Percentiles rank a stretch among this genome's conserved stretches.
Evolutionary conservation across 2,329 filamentous ascomycete genomes (phyloP).

Genomic region (Fusarium kyushuense): DNA sequence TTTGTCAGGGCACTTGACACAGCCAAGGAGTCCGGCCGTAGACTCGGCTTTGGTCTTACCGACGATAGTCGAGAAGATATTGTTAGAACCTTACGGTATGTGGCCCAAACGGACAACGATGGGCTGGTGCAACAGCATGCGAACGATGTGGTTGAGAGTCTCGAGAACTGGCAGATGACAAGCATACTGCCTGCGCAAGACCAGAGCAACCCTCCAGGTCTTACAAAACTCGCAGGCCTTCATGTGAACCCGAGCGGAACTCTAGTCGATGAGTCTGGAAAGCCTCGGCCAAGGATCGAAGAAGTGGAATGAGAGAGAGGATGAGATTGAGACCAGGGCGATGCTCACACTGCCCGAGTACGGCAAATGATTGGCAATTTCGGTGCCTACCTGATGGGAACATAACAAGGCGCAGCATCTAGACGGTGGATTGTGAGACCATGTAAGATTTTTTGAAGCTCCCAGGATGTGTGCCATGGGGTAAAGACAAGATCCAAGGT

Average conservation of each 20-base stretch:
- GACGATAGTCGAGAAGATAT: constrained; percentile 70
- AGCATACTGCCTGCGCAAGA: constrained; percentile 57
- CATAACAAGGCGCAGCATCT: constrained; percentile 31
- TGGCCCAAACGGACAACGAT: constrained; percentile 75
- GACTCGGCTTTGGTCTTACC: constrained; percentile 66
- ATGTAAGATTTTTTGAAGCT: constrained; percentile 20
- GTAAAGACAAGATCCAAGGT: neutral
- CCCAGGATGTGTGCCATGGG: constrained; percentile 1
- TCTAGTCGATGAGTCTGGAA: constrained; percentile 43
- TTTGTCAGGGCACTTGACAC: constrained; percentile 71
- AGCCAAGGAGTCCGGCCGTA: constrained; percentile 60
- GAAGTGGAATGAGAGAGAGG: constrained; percentile 67
- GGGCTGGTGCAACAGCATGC: constrained; percentile 76
- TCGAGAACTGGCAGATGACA: constrained; percentile 72
- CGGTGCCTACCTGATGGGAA: constrained; percentile 39
- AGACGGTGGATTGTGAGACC: constrained; percentile 33
- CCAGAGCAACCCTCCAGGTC: constrained; percentile 38
- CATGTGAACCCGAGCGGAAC: constrained; percentile 51
- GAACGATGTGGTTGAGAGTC: constrained; percentile 72
- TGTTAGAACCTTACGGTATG: constrained; percentile 70
- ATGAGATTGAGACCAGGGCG: constrained; percentile 19
- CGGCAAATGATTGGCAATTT: constrained; percentile 44
- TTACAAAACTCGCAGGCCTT: constrained; percentile 55
- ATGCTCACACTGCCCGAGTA: constrained; percentile 30
- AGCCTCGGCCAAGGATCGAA: constrained; percentile 63